These are phyloP conservation scores for Parastagonospora avenae DNA, from an alignment of 2,329 filamentous ascomycete species.

Conservation along the genomic window DNA sequence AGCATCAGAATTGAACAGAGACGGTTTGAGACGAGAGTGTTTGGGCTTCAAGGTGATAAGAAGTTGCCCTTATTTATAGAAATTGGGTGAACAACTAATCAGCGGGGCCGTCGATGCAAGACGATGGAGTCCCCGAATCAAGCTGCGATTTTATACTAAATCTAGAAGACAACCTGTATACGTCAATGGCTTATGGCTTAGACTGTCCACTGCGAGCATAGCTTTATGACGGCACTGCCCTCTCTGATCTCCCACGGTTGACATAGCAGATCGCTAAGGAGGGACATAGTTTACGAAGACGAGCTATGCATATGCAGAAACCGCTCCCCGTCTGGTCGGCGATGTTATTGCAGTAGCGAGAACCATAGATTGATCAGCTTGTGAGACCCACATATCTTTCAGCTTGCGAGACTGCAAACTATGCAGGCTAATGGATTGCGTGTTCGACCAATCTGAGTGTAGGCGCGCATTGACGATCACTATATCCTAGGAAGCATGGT, in stretches of 20 bases:
- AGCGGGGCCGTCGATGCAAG: neutral
- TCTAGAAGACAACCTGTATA: neutral
- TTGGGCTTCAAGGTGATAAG: neutral
- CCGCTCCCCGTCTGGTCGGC: neutral
- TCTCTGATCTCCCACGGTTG: neutral
- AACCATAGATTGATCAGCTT: neutral
- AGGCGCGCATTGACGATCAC: neutral
- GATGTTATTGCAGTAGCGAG: constrained; percentile 3
- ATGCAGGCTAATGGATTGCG: neutral
- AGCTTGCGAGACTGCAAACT: neutral
- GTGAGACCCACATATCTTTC: neutral
- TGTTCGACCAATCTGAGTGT: neutral
- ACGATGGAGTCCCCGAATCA: neutral
- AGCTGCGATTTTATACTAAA: neutral
- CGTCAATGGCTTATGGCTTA: neutral
- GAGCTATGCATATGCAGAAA: neutral
- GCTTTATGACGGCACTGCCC: neutral
- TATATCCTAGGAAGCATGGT: neutral
- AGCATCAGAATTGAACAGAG: neutral
- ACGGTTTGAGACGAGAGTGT: neutral
- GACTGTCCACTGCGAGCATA: neutral
- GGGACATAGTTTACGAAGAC: neutral
- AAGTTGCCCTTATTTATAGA: neutral
- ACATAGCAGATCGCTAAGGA: neutral
- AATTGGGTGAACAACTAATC: neutral